These are phyloP conservation scores for Capniomyces stellatus DNA, from an alignment of 371 early-diverging fungal genomes.

Conservation along the genomic window DNA sequence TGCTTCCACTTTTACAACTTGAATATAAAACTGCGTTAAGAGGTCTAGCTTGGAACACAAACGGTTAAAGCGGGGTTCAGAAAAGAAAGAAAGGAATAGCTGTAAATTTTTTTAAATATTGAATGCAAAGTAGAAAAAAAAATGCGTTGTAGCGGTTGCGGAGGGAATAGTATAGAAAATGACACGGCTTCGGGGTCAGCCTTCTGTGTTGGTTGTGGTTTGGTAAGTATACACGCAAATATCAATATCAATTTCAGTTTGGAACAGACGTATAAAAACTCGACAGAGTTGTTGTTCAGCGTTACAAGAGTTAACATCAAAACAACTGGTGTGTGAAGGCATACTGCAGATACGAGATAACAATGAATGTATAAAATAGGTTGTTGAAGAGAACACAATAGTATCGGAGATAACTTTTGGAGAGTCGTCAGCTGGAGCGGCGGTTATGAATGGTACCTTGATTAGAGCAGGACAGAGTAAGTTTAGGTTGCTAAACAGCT, in stretches of 20 bases:
- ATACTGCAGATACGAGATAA: too few species aligned
- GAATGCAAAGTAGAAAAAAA: background rate
- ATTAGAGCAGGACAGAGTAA: conserved; percentile 31
- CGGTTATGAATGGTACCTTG: conserved; percentile 63
- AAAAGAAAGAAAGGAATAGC: too few species aligned
- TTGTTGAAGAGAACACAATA: conserved; percentile 92
- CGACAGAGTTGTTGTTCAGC: too few species aligned
- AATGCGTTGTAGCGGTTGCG: conserved; percentile 13
- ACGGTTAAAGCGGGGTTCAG: background rate
- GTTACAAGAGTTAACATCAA: too few species aligned
- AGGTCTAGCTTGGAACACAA: too few species aligned
- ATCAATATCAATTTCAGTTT: too few species aligned
- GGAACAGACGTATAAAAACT: too few species aligned
- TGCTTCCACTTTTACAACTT: too few species aligned
- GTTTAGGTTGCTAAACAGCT: background rate
- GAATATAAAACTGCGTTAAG: too few species aligned
- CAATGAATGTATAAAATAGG: conserved; percentile 34
- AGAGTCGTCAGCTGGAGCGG: conserved; percentile 70
- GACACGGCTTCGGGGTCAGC: conserved; percentile 17
- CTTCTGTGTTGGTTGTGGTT: conserved; percentile 31
- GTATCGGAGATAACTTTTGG: conserved; percentile 88
- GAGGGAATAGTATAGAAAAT: conserved; percentile 9
- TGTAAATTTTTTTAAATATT: too few species aligned
- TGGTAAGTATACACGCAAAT: too few species aligned
- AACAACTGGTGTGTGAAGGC: too few species aligned